These are phyloP conservation scores for Metschnikowia lunata DNA, from an alignment of 805 yeast species.

Conservation along the genomic window DNA sequence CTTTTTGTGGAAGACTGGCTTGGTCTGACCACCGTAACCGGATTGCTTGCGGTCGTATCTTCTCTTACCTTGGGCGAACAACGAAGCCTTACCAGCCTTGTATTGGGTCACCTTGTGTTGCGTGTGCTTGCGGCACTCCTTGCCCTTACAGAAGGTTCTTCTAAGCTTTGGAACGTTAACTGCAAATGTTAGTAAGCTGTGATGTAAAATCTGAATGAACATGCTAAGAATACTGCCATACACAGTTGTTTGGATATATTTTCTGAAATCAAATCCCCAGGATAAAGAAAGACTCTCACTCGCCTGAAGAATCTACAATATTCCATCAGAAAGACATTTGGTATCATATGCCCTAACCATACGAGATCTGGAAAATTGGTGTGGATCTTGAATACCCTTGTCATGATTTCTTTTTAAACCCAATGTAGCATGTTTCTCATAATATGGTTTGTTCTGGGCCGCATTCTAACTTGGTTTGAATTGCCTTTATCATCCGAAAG, in stretches of 20 bases:
- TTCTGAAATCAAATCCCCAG: too few relatives aligned
- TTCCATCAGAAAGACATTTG: too few relatives aligned
- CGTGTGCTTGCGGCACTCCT: slow-evolving; percentile 98
- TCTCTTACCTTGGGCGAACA: slow-evolving; percentile 99
- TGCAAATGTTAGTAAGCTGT: slow-evolving; percentile 27
- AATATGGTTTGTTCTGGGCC: too few relatives aligned
- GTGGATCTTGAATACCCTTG: too few relatives aligned
- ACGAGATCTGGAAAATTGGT: too few relatives aligned
- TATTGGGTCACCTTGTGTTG: slow-evolving; percentile 99
- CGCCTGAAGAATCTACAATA: not conserved
- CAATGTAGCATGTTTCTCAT: too few relatives aligned
- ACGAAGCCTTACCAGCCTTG: slow-evolving; percentile 99
- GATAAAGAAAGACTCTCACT: not conserved
- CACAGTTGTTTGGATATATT: not conserved
- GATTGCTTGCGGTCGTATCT: slow-evolving; percentile 99
- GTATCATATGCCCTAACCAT: too few relatives aligned
- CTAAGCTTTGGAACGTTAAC: slow-evolving; percentile 99
- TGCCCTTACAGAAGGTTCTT: slow-evolving; percentile 99
- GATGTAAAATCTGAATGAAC: not conserved
- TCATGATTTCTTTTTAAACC: too few relatives aligned
- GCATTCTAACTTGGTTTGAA: too few relatives aligned
- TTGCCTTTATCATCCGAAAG: too few relatives aligned
- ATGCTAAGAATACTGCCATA: not conserved
- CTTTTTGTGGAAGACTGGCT: slow-evolving; percentile 99
- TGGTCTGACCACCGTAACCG: slow-evolving; percentile 99